Evolutionary conservation across 371 early-diverging fungal genomes (phyloP).

Genomic region (Mucor ambiguus): DNA sequence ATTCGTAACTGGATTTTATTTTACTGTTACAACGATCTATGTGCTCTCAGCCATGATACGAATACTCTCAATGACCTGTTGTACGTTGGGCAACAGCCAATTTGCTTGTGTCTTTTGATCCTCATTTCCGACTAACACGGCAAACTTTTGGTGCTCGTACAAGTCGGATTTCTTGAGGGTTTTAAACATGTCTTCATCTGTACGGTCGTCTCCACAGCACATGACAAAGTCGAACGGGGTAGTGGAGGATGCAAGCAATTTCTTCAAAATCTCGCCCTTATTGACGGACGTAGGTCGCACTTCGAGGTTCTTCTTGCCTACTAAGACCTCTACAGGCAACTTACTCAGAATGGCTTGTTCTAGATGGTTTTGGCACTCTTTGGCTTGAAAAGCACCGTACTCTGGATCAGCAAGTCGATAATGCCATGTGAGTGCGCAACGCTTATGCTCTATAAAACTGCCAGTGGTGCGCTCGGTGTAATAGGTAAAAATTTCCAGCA

Average conservation of each 20-base stretch:
- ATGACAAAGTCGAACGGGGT: conserved; percentile 80
- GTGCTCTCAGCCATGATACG: conserved; percentile 7
- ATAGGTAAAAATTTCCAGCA: conserved; percentile 81
- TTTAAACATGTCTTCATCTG: conserved; percentile 94
- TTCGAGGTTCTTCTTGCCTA: conserved; percentile 95
- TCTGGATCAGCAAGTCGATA: conserved; percentile 85
- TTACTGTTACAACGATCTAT: background rate
- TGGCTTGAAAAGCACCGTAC: conserved; percentile 73
- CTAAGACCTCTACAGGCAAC: conserved; percentile 85
- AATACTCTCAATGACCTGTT: conserved; percentile 31
- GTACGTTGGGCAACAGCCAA: conserved; percentile 58
- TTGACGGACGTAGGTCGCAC: conserved; percentile 77
- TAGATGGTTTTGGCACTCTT: conserved; percentile 88
- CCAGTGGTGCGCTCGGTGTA: conserved; percentile 90
- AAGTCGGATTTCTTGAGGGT: conserved; percentile 35
- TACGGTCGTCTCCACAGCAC: conserved; percentile 94
- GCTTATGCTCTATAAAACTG: conserved; percentile 80
- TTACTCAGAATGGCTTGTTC: conserved; percentile 80
- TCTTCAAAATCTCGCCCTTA: conserved; percentile 92
- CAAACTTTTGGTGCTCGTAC: conserved; percentile 41
- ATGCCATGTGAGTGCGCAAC: conserved; percentile 86
- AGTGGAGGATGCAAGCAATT: conserved; percentile 47
- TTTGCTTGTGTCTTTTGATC: conserved; percentile 71
- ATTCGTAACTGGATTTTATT: background rate
- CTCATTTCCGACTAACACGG: conserved; percentile 64